phyloP scores from a whole-genome alignment of 257 asterid species.

The Nicotiana attenuata region DNA sequence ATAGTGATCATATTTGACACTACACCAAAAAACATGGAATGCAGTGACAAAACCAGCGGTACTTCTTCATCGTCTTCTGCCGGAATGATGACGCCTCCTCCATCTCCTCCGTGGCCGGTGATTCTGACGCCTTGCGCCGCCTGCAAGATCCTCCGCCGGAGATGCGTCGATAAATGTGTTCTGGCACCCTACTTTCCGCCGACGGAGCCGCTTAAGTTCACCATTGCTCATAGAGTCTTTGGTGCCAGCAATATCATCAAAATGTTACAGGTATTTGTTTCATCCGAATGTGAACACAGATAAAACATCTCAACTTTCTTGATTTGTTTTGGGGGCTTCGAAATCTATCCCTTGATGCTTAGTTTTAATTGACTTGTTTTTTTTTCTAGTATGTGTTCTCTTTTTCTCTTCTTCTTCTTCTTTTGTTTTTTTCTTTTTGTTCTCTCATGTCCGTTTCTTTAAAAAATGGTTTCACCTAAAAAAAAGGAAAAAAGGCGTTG shows the following conservation, averaged over 20 bases:
- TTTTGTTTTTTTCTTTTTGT: not conserved
- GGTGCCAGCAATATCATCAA: conserved; percentile 41
- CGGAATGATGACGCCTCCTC: not conserved
- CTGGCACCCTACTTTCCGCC: conserved; percentile 39
- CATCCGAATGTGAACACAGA: no score
- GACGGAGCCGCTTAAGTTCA: conserved; percentile 32
- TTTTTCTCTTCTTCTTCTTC: no score
- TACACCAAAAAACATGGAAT: not conserved
- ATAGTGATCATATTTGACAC: not conserved
- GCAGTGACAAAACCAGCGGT: not conserved
- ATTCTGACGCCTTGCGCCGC: conserved; percentile 36
- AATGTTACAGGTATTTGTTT: conserved; percentile 23
- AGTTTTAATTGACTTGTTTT: no score
- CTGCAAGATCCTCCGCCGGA: conserved; percentile 34
- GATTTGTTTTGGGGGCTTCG: not conserved
- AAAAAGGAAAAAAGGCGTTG: not conserved
- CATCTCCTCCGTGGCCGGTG: conserved; percentile 11
- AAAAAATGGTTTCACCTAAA: no score
- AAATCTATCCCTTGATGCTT: no score
- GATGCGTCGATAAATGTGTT: conserved; percentile 31
- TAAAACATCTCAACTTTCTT: no score
- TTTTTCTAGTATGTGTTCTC: no score
- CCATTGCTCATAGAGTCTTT: conserved; percentile 32
- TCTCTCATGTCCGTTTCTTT: not conserved
- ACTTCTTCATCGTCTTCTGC: not conserved